Evolutionary conservation across 148 eudicot genomes (phyloP).

Genomic region (Amaranthus cruentus): DNA sequence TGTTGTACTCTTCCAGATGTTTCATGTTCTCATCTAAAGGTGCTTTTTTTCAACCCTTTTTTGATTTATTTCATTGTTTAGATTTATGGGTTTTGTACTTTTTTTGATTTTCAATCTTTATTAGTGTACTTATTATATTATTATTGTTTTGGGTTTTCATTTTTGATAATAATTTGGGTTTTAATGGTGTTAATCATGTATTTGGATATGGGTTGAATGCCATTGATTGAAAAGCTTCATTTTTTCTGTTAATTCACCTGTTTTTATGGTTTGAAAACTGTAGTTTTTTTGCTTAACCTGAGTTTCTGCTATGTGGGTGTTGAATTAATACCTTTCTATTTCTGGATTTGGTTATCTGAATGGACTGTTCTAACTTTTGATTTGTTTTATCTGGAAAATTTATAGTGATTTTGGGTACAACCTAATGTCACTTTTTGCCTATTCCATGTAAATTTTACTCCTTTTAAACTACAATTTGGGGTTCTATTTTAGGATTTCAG

Average conservation of each 20-base stretch:
- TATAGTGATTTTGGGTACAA: conserved; percentile 1
- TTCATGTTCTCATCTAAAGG: conserved; percentile 32
- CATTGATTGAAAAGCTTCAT: conserved; percentile 2
- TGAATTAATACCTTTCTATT: background rate
- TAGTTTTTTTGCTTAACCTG: conserved; percentile 11
- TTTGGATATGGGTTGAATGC: conserved; percentile 8
- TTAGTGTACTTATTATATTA: conserved; percentile 16
- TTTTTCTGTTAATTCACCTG: background rate
- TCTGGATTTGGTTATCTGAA: background rate
- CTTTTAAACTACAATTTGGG: background rate
- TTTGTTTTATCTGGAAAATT: background rate
- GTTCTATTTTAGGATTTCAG: background rate
- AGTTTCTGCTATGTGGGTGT: conserved; percentile 14
- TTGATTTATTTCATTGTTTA: conserved; percentile 1
- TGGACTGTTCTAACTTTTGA: conserved; percentile 1
- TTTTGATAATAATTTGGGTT: conserved; percentile 16
- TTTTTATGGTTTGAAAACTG: background rate
- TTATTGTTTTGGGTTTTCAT: background rate
- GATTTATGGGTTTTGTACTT: conserved; percentile 4
- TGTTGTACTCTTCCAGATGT: conserved; percentile 22
- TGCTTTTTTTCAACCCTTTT: conserved; percentile 7
- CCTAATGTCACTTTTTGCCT: background rate
- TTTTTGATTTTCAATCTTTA: conserved; percentile 7
- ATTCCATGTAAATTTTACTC: conserved; percentile 3
- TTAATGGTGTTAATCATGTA: background rate